Percentiles rank a stretch among this genome's conserved stretches.
Conservation (phyloP, 306 rosid species). For the Arachis stenosperma region DNA sequence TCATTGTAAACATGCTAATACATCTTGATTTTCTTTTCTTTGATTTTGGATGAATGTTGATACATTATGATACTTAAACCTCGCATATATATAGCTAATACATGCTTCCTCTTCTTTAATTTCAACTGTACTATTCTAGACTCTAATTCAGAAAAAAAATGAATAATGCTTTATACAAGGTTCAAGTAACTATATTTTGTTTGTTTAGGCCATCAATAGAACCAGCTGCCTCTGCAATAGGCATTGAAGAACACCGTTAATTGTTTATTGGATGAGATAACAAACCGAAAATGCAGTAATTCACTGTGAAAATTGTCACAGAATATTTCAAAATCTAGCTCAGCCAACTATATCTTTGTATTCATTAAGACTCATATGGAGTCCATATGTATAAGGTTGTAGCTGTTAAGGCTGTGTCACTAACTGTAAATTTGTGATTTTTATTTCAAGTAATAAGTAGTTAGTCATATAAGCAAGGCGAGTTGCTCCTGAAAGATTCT, state of each 20-base stretch:
- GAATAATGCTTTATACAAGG: neutral
- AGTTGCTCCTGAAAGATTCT: neutral
- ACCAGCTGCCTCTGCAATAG: neutral
- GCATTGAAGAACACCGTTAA: neutral
- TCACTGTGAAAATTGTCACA: neutral
- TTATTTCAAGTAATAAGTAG: neutral
- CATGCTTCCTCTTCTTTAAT: conserved; percentile 41
- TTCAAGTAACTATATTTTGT: neutral
- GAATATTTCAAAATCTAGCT: neutral
- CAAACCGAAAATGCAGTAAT: neutral
- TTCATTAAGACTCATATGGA: neutral
- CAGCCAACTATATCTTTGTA: neutral
- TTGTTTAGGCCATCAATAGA: conserved; percentile 17
- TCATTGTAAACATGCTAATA: conserved; percentile 19
- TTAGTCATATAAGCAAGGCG: neutral
- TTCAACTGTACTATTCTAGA: conserved; percentile 44
- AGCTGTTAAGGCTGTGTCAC: neutral
- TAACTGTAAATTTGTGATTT: neutral
- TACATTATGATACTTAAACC: conserved; percentile 20
- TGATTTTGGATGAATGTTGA: neutral
- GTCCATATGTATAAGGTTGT: neutral
- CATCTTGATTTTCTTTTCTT: conserved; percentile 15
- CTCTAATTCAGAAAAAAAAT: conserved; percentile 32
- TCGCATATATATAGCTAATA: no score
- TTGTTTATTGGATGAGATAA: neutral